Evolutionary conservation across 768 basidiomycete species (phyloP).

Genomic region (Pleurotus djamor): DNA sequence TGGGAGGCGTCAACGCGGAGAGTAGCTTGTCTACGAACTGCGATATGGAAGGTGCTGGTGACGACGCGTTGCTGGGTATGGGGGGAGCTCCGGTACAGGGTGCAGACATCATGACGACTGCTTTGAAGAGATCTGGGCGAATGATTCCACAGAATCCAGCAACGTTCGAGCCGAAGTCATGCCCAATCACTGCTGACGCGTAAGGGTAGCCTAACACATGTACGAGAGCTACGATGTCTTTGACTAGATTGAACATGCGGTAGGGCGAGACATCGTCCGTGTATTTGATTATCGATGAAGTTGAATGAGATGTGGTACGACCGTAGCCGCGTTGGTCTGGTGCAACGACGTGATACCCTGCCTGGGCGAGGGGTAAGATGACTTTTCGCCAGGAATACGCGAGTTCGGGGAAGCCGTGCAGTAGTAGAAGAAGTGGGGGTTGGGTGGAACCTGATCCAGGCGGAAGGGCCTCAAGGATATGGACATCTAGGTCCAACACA

Average conservation of each 20-base stretch:
- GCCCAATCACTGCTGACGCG: constrained; percentile 52
- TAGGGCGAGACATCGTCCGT: constrained; percentile 51
- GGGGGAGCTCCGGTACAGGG: constrained; percentile 48
- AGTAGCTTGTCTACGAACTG: constrained; percentile 23
- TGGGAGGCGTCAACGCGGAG: constrained; percentile 41
- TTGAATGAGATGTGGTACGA: constrained; percentile 23
- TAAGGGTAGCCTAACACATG: constrained; percentile 46
- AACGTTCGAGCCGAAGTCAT: constrained; percentile 57
- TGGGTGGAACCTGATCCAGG: constrained; percentile 11
- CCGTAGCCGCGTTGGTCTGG: constrained; percentile 62
- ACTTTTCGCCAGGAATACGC: constrained; percentile 66
- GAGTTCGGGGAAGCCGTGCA: constrained; percentile 69
- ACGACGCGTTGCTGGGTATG: constrained; percentile 15
- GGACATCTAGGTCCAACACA: constrained; percentile 1
- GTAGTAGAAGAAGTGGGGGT: constrained; percentile 49
- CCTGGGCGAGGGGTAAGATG: constrained; percentile 43
- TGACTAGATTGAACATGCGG: constrained; percentile 46
- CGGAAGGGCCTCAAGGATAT: constrained; percentile 25
- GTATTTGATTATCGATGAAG: constrained; percentile 26
- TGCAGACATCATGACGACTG: constrained; percentile 58
- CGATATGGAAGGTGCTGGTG: constrained; percentile 9
- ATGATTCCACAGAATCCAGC: constrained; percentile 53
- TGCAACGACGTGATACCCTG: constrained; percentile 61
- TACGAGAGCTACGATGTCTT: constrained; percentile 51
- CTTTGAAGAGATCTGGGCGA: constrained; percentile 53